Percentiles rank a stretch among this genome's conserved stretches.
These are phyloP conservation scores for Cercospora sp. DNA, from an alignment of 2,329 filamentous ascomycete genomes.

Conservation along the genomic window DNA sequence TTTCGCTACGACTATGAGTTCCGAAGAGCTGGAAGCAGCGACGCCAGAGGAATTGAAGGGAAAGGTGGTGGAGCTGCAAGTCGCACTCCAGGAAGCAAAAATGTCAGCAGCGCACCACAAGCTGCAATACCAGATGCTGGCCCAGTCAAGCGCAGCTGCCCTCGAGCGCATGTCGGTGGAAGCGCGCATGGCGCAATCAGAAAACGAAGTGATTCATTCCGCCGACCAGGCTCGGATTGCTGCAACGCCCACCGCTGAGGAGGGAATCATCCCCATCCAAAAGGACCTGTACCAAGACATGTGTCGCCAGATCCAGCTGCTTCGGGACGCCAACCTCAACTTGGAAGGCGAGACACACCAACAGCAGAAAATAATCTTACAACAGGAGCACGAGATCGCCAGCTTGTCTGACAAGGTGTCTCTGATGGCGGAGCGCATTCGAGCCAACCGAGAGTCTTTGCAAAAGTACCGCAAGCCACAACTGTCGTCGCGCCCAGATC, in stretches of 20 bases:
- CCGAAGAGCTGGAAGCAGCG: conserved; percentile 55
- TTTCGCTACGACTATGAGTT: conserved; percentile 42
- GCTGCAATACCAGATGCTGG: conserved; percentile 81
- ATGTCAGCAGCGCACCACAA: conserved; percentile 89
- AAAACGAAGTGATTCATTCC: conserved; percentile 79
- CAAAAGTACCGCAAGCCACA: conserved; percentile 68
- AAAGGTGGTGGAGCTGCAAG: conserved; percentile 55
- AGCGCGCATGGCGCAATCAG: conserved; percentile 83
- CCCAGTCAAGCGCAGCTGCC: conserved; percentile 79
- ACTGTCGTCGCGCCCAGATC: conserved; percentile 24
- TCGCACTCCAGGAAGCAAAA: conserved; percentile 64
- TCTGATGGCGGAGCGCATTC: conserved; percentile 77
- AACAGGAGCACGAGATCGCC: conserved; percentile 72
- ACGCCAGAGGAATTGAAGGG: conserved; percentile 54
- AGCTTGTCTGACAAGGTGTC: conserved; percentile 73
- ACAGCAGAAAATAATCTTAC: conserved; percentile 75
- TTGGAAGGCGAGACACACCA: conserved; percentile 66
- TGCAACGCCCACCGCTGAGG: conserved; percentile 53
- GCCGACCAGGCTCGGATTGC: conserved; percentile 65
- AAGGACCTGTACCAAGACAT: conserved; percentile 59
- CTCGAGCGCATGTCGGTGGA: conserved; percentile 86
- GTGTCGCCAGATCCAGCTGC: conserved; percentile 56
- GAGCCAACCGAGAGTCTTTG: conserved; percentile 85
- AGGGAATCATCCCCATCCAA: conserved; percentile 41
- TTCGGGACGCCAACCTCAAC: conserved; percentile 64